Conservation (phyloP, 2,329 filamentous ascomycete species). For the Penicillium vulpinum region DNA sequence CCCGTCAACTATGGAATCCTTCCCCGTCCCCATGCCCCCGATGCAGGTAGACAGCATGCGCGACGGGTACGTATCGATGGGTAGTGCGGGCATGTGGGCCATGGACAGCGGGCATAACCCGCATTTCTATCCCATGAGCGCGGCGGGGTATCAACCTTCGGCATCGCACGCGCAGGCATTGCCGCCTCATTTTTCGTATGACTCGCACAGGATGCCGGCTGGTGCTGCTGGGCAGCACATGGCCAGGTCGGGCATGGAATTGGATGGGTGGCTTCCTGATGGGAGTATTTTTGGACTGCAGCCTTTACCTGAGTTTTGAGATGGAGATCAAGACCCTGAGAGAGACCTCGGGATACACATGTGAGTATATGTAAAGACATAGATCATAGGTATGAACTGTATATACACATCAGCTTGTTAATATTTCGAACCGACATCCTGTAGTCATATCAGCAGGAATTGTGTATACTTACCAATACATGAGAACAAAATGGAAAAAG, state of each 20-base stretch:
- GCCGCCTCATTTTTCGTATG: slow-evolving; percentile 26
- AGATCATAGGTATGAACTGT: not conserved
- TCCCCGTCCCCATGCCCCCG: slow-evolving; percentile 15
- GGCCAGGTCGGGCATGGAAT: slow-evolving; percentile 28
- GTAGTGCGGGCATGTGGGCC: slow-evolving; percentile 24
- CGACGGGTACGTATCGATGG: slow-evolving; percentile 25
- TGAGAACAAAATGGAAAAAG: not conserved
- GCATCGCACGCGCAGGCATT: slow-evolving; percentile 18
- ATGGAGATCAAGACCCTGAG: not conserved
- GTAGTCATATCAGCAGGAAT: not conserved
- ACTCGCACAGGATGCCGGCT: slow-evolving; percentile 20
- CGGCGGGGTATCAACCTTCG: slow-evolving; percentile 20
- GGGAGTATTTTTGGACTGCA: slow-evolving; percentile 32
- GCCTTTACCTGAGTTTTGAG: slow-evolving; percentile 30
- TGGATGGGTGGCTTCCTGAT: slow-evolving; percentile 35
- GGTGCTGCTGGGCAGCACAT: slow-evolving; percentile 12
- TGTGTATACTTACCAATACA: not conserved
- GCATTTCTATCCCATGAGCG: slow-evolving; percentile 13
- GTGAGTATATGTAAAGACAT: not conserved
- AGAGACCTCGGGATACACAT: not conserved
- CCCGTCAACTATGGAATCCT: slow-evolving; percentile 14
- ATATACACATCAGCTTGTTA: not conserved
- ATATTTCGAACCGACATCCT: not conserved
- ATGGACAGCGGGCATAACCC: slow-evolving; percentile 15
- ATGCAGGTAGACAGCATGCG: slow-evolving; percentile 22